Evolutionary conservation across 176 grass and related monocot species (phyloP), one percentile per base, ranked within the genome.

Genomic region (Raddia guianensis): DNA sequence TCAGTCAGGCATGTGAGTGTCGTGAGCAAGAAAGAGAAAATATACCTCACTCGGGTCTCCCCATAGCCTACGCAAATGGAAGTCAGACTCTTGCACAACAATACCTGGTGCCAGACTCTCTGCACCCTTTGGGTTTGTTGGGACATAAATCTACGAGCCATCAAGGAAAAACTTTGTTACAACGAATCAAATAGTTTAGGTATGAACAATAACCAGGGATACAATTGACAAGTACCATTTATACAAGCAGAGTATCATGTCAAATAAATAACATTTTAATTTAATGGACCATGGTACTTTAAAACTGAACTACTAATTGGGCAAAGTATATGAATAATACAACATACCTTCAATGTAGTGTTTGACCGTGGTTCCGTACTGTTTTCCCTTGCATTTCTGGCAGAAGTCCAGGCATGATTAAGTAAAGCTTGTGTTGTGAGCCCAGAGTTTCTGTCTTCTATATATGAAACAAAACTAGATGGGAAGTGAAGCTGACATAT

Each of bases 401-500:
- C 80, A 66, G 85, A 89, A 87, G 88, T 65, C 84, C 84, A 97
- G 48, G 91, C 86, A 37, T 91, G 87, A 33, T 94, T 94, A 53
- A 98, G 70, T 35, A 94, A 73, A 45, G 79, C 88, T 81, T 89
- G 87, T 64, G 92, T 94, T 3, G 83, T 72, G 78, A 94, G 78
- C 9, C 86, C 89, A 37, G 92, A 92, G 70, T 86, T 92, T 76
- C 73, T 89, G 76, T 92, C 91, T 43, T 90, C 85, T 37, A 84
- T 84, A 62, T 83, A 86, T 40, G 85, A 75, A 66, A 87, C 70
- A 84, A 94, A 91, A 62, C 83, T 92, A 63, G 86, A 65, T 43
- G 92, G 90, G 13, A 98, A 94, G 74, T 92, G 90, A 54, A 98
- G 86, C 95, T 98, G 90, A 19, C 75, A 86, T 63, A 76, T 63